Base-by-base conservation (phyloP, 1,284 basidiomycete genomes). In the Trametes versicolor region DNA sequence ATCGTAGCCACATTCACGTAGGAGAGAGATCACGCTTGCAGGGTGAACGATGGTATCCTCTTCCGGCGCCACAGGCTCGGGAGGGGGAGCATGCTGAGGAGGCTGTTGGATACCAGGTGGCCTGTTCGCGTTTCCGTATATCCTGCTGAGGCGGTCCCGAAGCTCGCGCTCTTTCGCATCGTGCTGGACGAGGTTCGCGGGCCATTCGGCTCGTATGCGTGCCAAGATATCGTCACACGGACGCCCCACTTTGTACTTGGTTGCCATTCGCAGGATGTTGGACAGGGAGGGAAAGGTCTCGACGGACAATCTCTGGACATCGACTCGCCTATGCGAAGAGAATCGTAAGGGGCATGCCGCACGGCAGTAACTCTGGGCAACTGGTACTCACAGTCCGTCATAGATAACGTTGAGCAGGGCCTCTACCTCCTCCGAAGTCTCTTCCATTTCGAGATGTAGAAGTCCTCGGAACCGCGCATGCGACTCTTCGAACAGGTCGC, bases 201-300 rank as follows among this genome's bases (percentile, higher is more conserved):
- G 76, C 76, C 76, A 78, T 57, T 77, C 76, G 13, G 66, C 65
- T 27, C 74, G 71, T 29, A 78, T 69, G 55, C 71, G 70, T n/a
- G 71, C 65, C 48, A 76, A 34, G 47, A 78, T 73, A 43, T 73
- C 73, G 4, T 65, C 49, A 43, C 72, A 72, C 6, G 74, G 60
- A 17, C 65, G 67, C 19, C 71, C 68, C 43, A 75, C 68, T 32
- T 73, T 64, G 64, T 77, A 77, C 65, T 74, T 75, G 34, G 73
- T 73, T 25, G 72, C 66, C 62, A 75, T 72, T 36, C 73, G 71
- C 8, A 75, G 67, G 25, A 74, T 37, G 43, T 65, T 68, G 1
- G 74, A 65, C 21, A 74, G 49, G 13, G 58, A 34, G 5, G 73
- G 72, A 49, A 71, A 74, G 43, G 61, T 75, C 54, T 72, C 72